phyloP scores from a whole-genome alignment of 2,329 filamentous ascomycete genomes.

The Capronia coronata region DNA sequence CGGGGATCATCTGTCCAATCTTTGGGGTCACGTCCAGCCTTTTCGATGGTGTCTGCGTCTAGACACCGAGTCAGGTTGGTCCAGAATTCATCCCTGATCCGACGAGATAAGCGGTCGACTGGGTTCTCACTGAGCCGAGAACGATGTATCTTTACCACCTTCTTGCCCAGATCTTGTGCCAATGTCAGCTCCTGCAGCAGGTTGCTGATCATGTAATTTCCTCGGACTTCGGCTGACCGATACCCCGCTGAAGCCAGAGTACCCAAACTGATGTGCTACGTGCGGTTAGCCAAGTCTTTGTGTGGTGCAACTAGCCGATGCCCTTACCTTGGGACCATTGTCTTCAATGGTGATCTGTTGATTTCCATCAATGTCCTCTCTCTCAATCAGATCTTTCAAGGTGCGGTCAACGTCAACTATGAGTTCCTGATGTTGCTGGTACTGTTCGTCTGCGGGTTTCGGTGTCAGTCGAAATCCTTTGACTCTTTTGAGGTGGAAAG shows the following conservation, averaged over 20 bases:
- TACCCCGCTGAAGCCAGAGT: conserved; percentile 80
- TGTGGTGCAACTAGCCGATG: neutral
- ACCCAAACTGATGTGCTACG: conserved; percentile 71
- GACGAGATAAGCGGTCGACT: conserved; percentile 74
- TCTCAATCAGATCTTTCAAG: conserved; percentile 66
- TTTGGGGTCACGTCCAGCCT: conserved; percentile 84
- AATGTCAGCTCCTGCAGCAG: conserved; percentile 89
- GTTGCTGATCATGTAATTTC: conserved; percentile 96
- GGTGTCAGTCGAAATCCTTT: conserved; percentile 23
- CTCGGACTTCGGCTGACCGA: conserved; percentile 83
- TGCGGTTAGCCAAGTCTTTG: neutral
- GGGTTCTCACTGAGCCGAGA: conserved; percentile 91
- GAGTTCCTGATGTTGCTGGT: conserved; percentile 66
- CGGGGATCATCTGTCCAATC: conserved; percentile 88
- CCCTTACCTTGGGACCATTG: conserved; percentile 72
- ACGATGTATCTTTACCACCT: conserved; percentile 86
- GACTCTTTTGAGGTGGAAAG: neutral
- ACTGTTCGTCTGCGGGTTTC: conserved; percentile 59
- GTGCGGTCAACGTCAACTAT: conserved; percentile 81
- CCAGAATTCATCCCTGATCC: conserved; percentile 91
- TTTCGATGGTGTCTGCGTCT: conserved; percentile 70
- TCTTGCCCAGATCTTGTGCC: conserved; percentile 82
- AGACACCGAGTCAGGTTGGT: conserved; percentile 81
- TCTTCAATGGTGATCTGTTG: conserved; percentile 98
- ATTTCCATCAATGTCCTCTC: conserved; percentile 90